phyloP scores from a whole-genome alignment of 495 filamentous ascomycete genomes.

The Tuber melanosporum region DNA sequence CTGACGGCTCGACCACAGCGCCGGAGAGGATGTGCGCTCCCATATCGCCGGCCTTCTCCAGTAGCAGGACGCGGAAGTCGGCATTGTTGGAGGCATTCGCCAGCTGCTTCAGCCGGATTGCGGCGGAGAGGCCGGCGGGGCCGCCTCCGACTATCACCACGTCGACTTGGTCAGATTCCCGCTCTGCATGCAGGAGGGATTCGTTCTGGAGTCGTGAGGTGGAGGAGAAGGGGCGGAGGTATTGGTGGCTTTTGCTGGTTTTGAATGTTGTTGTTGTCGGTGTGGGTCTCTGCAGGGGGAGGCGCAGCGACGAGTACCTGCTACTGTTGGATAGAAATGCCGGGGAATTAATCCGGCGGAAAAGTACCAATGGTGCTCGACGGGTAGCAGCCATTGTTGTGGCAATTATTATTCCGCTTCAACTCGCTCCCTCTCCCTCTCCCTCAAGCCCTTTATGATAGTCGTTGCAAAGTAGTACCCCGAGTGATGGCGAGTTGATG shows the following conservation, averaged over 20 bases:
- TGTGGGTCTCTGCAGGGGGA: constrained; percentile 12
- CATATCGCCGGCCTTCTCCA: constrained; percentile 94
- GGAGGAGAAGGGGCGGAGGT: constrained; percentile 23
- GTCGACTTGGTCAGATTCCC: constrained; percentile 89
- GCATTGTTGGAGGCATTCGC: constrained; percentile 95
- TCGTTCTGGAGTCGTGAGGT: constrained; percentile 18
- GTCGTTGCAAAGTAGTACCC: not conserved
- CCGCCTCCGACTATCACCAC: constrained; percentile 95
- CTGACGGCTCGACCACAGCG: constrained; percentile 86
- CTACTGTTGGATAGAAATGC: constrained; percentile 11
- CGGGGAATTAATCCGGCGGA: constrained; percentile 21
- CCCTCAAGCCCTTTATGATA: constrained; percentile 1
- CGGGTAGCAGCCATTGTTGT: constrained; percentile 32
- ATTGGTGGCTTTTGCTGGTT: not conserved
- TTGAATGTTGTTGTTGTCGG: not conserved
- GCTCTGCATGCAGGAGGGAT: constrained; percentile 35
- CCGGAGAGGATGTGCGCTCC: constrained; percentile 94
- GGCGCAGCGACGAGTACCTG: constrained; percentile 7
- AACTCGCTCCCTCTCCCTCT: not conserved
- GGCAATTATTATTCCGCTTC: not conserved
- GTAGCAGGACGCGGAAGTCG: constrained; percentile 81
- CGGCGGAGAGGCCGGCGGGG: constrained; percentile 83
- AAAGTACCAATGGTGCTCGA: constrained; percentile 25
- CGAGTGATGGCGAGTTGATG: not conserved
- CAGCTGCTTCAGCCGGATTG: constrained; percentile 90